phyloP scores from a whole-genome alignment of 2,329 filamentous ascomycete species.

The Paraphoma chrysanthemicola region DNA sequence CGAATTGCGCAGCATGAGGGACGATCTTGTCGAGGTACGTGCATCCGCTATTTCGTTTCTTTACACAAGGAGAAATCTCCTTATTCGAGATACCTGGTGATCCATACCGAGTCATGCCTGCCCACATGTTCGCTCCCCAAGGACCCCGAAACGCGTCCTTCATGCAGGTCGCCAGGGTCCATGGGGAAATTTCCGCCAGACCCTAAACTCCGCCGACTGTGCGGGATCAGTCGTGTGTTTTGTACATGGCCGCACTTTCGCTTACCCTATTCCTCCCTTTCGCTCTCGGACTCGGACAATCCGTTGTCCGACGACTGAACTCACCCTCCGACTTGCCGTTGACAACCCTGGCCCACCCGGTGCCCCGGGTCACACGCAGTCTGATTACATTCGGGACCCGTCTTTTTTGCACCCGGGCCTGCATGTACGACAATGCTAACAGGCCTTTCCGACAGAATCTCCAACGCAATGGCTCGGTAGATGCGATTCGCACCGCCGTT shows the following conservation, averaged over 20 bases:
- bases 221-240: too few relatives aligned
- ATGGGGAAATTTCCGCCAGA: background rate
- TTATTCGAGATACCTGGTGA: constrained; percentile 6
- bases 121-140: background rate
- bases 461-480: constrained; percentile 75
- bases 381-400: too few relatives aligned
- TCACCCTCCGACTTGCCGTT: constrained; percentile 1
- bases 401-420: too few relatives aligned
- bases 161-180: constrained; percentile 1
- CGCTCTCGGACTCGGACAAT: constrained; percentile 4
- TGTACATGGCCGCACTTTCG: background rate
- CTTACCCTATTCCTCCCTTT: too few relatives aligned
- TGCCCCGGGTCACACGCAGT: background rate
- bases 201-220: too few relatives aligned
- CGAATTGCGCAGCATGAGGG: constrained; percentile 76
- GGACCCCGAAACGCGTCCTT: background rate
- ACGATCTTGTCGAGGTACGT: constrained; percentile 64
- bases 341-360: too few relatives aligned
- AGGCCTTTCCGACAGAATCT: constrained; percentile 48
- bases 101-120: background rate
- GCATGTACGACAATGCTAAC: background rate
- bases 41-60: constrained; percentile 7
- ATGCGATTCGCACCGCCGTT: constrained; percentile 75
- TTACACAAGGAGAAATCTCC: constrained; percentile 15
- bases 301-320: background rate